These are phyloP conservation scores for Clathrus columnatus DNA, from an alignment of 768 basidiomycete species.

Conservation along the genomic window DNA sequence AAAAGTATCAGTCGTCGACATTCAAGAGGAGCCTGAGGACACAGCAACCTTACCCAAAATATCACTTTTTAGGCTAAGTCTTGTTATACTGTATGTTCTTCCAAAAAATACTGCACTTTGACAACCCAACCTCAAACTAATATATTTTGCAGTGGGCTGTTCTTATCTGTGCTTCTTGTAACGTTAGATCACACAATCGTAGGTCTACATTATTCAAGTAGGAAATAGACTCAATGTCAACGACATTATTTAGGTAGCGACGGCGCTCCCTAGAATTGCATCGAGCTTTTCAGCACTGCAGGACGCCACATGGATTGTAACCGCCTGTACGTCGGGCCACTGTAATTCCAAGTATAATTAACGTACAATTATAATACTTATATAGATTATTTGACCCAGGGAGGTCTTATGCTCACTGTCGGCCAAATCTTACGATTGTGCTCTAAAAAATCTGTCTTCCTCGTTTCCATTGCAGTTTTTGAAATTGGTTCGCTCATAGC, in stretches of 20 bases:
- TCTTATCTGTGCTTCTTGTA: too few relatives aligned
- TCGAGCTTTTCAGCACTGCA: constrained; percentile 22
- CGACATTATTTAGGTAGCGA: constrained; percentile 10
- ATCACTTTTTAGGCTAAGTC: too few relatives aligned
- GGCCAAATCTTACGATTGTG: constrained; percentile 24
- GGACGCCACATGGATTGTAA: constrained; percentile 21
- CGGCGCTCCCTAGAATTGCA: constrained; percentile 23
- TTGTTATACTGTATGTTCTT: too few relatives aligned
- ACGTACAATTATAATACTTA: not conserved
- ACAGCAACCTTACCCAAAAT: too few relatives aligned
- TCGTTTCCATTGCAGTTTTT: constrained; percentile 24
- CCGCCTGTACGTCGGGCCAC: constrained; percentile 8
- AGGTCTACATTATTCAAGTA: not conserved
- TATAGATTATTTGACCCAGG: constrained; percentile 20
- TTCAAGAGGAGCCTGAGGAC: too few relatives aligned
- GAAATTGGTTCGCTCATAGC: constrained; percentile 39
- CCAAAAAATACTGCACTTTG: too few relatives aligned
- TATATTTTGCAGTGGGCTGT: too few relatives aligned
- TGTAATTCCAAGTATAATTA: constrained; percentile 5
- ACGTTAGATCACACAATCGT: not conserved
- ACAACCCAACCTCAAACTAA: too few relatives aligned
- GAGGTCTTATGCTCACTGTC: constrained; percentile 19
- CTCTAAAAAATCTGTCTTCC: constrained; percentile 23
- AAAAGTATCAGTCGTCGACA: too few relatives aligned
- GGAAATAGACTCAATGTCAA: not conserved